Conservation (phyloP, 108 stramenopile species). For the Cylindrotheca closterium region DNA sequence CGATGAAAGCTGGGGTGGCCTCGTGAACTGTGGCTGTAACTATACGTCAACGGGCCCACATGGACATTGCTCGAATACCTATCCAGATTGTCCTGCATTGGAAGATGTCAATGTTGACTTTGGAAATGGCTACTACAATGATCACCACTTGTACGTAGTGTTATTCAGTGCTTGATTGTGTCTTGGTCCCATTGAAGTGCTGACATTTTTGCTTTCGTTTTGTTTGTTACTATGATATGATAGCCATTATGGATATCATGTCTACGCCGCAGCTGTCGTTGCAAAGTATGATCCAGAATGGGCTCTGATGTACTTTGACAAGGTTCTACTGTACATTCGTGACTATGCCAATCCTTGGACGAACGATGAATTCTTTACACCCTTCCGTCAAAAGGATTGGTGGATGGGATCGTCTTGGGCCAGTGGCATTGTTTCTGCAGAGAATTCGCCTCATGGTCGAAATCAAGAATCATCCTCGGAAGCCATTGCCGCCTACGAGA, state of each 20-base stretch:
- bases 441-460: constrained; percentile 78
- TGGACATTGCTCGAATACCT: constrained; percentile 60
- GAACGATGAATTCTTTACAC: constrained; percentile 76
- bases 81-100: constrained; percentile 76
- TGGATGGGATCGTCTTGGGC: constrained; percentile 83
- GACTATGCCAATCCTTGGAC: constrained; percentile 81
- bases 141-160: constrained; percentile 74
- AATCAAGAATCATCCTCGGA: constrained; percentile 90
- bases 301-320: constrained; percentile 69
- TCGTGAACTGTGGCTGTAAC: constrained; percentile 83
- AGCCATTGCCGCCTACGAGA: constrained; percentile 90
- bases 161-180: background rate
- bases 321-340: constrained; percentile 73
- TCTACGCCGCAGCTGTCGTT: constrained; percentile 84
- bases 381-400: constrained; percentile 80
- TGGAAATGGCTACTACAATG: constrained; percentile 88
- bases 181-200: background rate
- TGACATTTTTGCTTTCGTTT: background rate
- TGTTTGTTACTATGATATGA: background rate
- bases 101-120: constrained; percentile 74
- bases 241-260: constrained; percentile 80
- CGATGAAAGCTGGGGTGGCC: constrained; percentile 83
- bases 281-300: constrained; percentile 72
- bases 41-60: constrained; percentile 40
- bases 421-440: constrained; percentile 58